phyloP scores from a whole-genome alignment of 441 rosid species.

The Isatis lusitanica region DNA sequence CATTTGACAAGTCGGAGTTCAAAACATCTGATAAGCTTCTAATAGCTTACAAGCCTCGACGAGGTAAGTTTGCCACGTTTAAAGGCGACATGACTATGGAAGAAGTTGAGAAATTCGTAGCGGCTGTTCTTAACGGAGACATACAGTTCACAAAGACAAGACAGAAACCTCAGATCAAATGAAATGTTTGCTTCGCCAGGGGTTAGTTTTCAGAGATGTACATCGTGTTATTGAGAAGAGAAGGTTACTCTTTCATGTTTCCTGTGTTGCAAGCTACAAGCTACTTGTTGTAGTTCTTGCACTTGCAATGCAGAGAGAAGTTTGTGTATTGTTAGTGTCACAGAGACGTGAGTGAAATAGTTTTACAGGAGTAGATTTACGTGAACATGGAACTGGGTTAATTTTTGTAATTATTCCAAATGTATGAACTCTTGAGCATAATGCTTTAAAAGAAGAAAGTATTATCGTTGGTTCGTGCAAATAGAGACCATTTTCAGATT shows the following conservation, averaged over 20 bases:
- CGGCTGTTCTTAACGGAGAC: conserved; percentile 77
- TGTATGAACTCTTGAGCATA: background rate
- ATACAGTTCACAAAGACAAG: conserved; percentile 52
- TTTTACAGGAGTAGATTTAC: conserved; percentile 2
- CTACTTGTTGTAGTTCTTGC: background rate
- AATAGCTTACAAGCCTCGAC: conserved; percentile 79
- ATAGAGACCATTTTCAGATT: background rate
- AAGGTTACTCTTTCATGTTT: background rate
- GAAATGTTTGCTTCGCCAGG: conserved; percentile 15
- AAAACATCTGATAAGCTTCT: conserved; percentile 50
- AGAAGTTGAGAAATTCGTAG: conserved; percentile 66
- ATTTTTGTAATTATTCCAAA: conserved; percentile 20
- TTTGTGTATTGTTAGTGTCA: background rate
- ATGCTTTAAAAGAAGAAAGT: background rate
- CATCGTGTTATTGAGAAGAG: background rate
- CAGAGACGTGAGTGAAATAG: conserved; percentile 15
- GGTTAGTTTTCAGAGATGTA: conserved; percentile 28
- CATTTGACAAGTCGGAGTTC: conserved; percentile 66
- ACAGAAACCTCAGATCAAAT: conserved; percentile 63
- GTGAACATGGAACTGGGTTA: background rate
- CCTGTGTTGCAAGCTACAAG: conserved; percentile 20
- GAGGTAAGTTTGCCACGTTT: conserved; percentile 58
- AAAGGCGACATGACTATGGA: conserved; percentile 48
- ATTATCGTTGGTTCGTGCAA: background rate
- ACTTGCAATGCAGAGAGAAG: background rate